phyloP scores from a whole-genome alignment of 495 filamentous ascomycete species.

The Xylaria flabelliformis region DNA sequence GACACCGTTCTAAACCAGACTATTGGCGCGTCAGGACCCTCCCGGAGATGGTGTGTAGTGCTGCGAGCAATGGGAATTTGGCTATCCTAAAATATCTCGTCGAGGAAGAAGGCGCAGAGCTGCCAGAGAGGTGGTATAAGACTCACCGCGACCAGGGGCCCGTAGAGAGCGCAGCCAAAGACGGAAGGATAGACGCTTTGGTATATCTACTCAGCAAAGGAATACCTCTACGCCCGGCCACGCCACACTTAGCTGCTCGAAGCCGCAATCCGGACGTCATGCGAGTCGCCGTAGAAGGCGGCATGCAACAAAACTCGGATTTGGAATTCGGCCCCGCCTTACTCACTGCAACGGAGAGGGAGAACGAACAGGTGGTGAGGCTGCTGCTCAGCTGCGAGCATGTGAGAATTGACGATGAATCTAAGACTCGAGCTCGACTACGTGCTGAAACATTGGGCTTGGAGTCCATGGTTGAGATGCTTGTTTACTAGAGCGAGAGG shows the following conservation, averaged over 20 bases:
- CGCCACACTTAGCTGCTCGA: neutral
- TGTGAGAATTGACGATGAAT: conserved; percentile 3
- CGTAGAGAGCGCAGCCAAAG: neutral
- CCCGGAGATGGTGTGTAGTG: neutral
- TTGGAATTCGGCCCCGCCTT: conserved; percentile 8
- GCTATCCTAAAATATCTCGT: conserved; percentile 4
- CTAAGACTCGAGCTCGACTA: conserved; percentile 13
- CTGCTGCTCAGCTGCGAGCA: conserved; percentile 15
- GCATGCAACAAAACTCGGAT: neutral
- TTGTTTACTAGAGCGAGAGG: conserved; percentile 1
- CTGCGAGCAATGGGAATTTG: conserved; percentile 4
- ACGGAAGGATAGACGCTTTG: conserved; percentile 10
- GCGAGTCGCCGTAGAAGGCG: conserved; percentile 1
- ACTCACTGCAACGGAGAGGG: conserved; percentile 6
- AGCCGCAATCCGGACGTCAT: conserved; percentile 15
- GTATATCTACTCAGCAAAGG: conserved; percentile 15
- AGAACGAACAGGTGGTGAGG: conserved; percentile 13
- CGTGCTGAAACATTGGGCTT: conserved; percentile 8
- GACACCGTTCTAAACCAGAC: neutral
- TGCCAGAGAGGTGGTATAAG: conserved; percentile 4
- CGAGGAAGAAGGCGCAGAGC: conserved; percentile 3
- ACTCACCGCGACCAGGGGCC: neutral
- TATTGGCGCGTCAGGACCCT: conserved; percentile 10
- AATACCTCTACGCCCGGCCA: neutral
- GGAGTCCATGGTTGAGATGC: conserved; percentile 11